Evolutionary conservation across 2,329 filamentous ascomycete species (phyloP).

Genomic region (Penicillium sclerotigenum): DNA sequence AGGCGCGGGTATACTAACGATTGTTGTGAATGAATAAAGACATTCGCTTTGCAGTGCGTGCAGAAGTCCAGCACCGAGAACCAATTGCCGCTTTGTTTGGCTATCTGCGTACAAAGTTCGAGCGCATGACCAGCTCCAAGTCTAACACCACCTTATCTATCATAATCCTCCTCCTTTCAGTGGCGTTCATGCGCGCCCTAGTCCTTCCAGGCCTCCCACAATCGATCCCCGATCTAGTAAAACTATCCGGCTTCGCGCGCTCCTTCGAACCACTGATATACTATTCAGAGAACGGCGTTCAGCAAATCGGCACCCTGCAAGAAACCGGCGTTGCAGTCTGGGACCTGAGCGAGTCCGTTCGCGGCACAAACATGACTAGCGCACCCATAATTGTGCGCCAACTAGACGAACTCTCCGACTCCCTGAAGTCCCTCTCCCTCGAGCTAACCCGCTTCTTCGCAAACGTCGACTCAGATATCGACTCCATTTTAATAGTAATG

Average conservation of each 20-base stretch:
- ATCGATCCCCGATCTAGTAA: conserved; percentile 79
- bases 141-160: conserved; percentile 62
- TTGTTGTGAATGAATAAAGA: conserved; percentile 51
- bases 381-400: conserved; percentile 80
- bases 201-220: conserved; percentile 65
- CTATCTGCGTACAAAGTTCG: conserved; percentile 60
- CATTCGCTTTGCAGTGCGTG: conserved; percentile 81
- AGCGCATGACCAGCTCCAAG: conserved; percentile 65
- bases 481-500: conserved; percentile 91
- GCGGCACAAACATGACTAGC: conserved; percentile 85
- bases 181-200: conserved; percentile 63
- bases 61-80: conserved; percentile 84
- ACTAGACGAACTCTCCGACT: conserved; percentile 81
- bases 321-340: conserved; percentile 91
- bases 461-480: conserved; percentile 88
- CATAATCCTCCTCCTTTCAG: conserved; percentile 60
- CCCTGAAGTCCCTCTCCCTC: conserved; percentile 75
- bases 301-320: conserved; percentile 82
- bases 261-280: conserved; percentile 93
- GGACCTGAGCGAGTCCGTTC: conserved; percentile 88
- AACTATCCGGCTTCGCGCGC: conserved; percentile 82
- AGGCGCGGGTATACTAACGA: conserved; percentile 35
- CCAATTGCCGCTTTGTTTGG: conserved; percentile 72
- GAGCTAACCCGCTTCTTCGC: conserved; percentile 91
- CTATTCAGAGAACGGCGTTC: conserved; percentile 84